A percentile compares a stretch with the other conserved stretches of the same genome.
These are phyloP conservation scores for Globisporangium lucens DNA, from an alignment of 352 stramenopile species.

Conservation along the genomic window DNA sequence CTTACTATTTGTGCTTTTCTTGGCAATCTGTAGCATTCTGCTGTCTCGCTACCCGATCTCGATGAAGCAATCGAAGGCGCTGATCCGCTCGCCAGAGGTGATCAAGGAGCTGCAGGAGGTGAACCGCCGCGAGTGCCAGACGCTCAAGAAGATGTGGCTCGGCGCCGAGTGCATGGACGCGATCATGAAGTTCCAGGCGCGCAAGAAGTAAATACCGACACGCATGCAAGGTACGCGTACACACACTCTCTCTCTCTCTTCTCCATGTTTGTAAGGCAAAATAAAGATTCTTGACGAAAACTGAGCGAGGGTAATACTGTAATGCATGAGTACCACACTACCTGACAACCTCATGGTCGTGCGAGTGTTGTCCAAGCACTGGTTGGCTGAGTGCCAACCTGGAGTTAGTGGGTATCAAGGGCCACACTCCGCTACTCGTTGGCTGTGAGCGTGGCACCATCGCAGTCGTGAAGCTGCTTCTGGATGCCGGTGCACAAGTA, in stretches of 20 bases:
- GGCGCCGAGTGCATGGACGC: constrained; percentile 71
- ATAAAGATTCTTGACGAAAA: background rate
- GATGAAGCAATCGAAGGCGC: constrained; percentile 58
- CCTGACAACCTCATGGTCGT: no score
- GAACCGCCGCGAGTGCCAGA: constrained; percentile 56
- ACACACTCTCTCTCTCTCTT: background rate
- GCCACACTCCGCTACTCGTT: no score
- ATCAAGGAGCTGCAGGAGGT: constrained; percentile 54
- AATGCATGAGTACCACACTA: no score
- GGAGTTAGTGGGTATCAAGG: no score
- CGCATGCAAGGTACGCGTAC: background rate
- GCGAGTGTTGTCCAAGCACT: no score
- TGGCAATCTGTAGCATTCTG: constrained; percentile 29
- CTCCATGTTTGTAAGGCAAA: background rate
- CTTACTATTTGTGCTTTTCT: background rate
- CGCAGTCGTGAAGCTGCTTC: no score
- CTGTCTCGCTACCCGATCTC: constrained; percentile 62
- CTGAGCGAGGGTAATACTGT: no score
- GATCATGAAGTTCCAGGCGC: constrained; percentile 72
- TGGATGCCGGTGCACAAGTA: no score
- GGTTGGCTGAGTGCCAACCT: no score
- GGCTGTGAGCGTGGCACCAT: no score
- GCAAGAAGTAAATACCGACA: constrained; percentile 34
- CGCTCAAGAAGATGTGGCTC: constrained; percentile 75
- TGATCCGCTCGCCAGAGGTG: constrained; percentile 44